These are phyloP conservation scores for Ganoderma resinaceum DNA, from an alignment of 1,284 basidiomycete species.

Conservation along the genomic window DNA sequence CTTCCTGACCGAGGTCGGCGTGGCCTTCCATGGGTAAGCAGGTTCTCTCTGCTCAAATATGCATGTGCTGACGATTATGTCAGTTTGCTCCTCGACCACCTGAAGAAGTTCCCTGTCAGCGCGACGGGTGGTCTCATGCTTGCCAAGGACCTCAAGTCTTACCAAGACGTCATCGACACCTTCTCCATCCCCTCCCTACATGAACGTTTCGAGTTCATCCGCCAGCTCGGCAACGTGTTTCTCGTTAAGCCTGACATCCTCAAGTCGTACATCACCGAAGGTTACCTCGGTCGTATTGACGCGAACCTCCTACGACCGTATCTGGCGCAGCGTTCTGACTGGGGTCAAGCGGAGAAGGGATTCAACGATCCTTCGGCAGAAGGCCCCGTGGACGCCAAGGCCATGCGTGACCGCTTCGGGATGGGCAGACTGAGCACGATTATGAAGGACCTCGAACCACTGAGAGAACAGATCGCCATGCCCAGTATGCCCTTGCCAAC, in stretches of 20 bases:
- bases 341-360: conserved; percentile 78
- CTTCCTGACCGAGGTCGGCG: conserved; percentile 93
- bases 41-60: background rate
- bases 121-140: conserved; percentile 98
- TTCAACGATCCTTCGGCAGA: conserved; percentile 67
- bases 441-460: conserved; percentile 83
- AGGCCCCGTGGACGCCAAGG: conserved; percentile 51
- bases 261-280: conserved; percentile 92
- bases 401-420: conserved; percentile 73
- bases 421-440: conserved; percentile 74
- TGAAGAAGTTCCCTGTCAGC: conserved; percentile 96
- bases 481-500: conserved; percentile 52
- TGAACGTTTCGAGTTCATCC: conserved; percentile 98
- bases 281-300: conserved; percentile 92
- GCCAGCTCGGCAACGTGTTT: conserved; percentile 97
- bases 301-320: conserved; percentile 89
- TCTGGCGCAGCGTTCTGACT: conserved; percentile 90
- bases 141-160: conserved; percentile 96
- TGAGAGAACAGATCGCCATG: conserved; percentile 55
- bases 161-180: conserved; percentile 89
- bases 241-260: conserved; percentile 93
- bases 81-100: conserved; percentile 92
- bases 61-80: conserved; percentile 4
- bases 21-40: conserved; percentile 89
- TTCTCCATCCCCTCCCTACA: conserved; percentile 86